phyloP scores from a whole-genome alignment of 331 rosid genomes.

The Dryas integrifolia region DNA sequence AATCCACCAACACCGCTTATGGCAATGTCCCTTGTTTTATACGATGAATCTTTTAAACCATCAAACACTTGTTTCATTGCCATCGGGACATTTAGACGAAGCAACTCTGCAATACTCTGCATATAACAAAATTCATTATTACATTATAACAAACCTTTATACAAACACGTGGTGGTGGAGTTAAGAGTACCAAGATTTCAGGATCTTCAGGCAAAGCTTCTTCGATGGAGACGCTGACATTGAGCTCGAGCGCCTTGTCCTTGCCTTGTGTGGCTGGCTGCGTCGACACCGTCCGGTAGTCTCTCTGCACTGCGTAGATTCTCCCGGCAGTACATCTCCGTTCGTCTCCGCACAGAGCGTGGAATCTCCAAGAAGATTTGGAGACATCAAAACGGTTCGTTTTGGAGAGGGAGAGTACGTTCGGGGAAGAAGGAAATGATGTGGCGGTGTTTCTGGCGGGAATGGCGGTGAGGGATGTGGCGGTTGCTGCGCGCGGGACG shows the following conservation, averaged over 20 bases:
- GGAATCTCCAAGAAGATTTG: constrained; percentile 38
- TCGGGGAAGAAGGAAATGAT: constrained; percentile 21
- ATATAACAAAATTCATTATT: neutral
- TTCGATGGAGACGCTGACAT: constrained; percentile 67
- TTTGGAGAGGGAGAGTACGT: constrained; percentile 12
- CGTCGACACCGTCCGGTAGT: constrained; percentile 52
- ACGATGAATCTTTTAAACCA: constrained; percentile 57
- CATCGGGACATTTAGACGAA: constrained; percentile 79
- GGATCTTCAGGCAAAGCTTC: constrained; percentile 75
- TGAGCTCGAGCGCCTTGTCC: constrained; percentile 60
- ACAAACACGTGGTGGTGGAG: constrained; percentile 12
- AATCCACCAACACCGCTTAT: constrained; percentile 68
- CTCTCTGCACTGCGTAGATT: constrained; percentile 47
- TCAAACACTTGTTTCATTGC: constrained; percentile 82
- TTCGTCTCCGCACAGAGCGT: constrained; percentile 31
- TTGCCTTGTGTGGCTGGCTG: constrained; percentile 45
- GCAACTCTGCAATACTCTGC: constrained; percentile 84
- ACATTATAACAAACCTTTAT: neutral
- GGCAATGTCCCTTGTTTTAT: constrained; percentile 64
- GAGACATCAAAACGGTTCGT: constrained; percentile 24
- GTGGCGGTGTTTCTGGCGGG: neutral
- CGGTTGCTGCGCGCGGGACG: constrained; percentile 28
- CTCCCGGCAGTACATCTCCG: constrained; percentile 19
- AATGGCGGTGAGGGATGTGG: constrained; percentile 8
- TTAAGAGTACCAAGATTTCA: constrained; percentile 34